phyloP scores from a whole-genome alignment of 2,329 filamentous ascomycete species.

The Ophiostoma australiae region DNA sequence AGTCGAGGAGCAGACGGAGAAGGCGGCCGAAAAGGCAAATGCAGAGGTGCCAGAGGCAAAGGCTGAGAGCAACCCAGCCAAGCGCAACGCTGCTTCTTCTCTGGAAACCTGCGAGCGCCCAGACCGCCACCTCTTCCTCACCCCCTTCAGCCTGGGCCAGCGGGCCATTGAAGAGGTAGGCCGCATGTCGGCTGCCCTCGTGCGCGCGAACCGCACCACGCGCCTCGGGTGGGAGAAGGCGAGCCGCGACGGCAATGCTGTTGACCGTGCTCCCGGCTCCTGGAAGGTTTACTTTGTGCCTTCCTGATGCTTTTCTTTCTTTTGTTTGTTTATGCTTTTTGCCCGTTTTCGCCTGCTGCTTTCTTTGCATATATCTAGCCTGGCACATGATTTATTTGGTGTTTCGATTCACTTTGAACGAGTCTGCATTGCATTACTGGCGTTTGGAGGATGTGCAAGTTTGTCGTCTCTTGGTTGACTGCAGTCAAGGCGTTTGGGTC shows the following conservation, averaged over 20 bases:
- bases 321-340: background rate
- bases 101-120: slow-evolving; percentile 39
- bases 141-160: slow-evolving; percentile 43
- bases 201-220: slow-evolving; percentile 17
- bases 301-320: background rate
- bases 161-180: slow-evolving; percentile 34
- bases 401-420: background rate
- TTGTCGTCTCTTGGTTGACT: background rate
- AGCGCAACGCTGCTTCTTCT: background rate
- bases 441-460: background rate
- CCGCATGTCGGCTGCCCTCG: slow-evolving; percentile 19
- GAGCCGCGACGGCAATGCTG: background rate
- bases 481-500: background rate
- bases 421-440: slow-evolving; percentile 1
- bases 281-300: slow-evolving; percentile 24
- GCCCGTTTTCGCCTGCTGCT: background rate
- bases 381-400: background rate
- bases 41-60: background rate
- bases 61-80: background rate
- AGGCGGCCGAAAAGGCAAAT: background rate
- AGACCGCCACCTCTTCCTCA: slow-evolving; percentile 49
- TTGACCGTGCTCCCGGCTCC: slow-evolving; percentile 18
- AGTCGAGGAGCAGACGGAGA: background rate
- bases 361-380: slow-evolving; percentile 7
- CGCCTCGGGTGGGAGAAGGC: slow-evolving; percentile 17